Evolutionary conservation across 2,329 filamentous ascomycete genomes (phyloP).

Genomic region (Claviceps purpurea): DNA sequence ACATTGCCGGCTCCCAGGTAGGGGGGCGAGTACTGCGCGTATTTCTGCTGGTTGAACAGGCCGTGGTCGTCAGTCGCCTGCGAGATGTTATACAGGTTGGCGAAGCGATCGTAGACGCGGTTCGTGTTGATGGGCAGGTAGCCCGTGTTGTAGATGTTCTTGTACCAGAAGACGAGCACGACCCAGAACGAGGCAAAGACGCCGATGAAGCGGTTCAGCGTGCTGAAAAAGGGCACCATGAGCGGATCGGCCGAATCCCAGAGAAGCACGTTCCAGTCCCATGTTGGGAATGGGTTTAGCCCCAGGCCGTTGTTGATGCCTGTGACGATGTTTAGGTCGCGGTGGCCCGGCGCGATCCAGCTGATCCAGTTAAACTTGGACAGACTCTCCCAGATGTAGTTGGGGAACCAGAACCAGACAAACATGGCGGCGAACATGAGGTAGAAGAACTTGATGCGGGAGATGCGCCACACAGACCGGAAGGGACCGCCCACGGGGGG

Average conservation of each 20-base stretch:
- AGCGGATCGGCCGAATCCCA: conserved; percentile 30
- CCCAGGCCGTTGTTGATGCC: conserved; percentile 32
- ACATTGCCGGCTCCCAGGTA: conserved; percentile 37
- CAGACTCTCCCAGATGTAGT: conserved; percentile 38
- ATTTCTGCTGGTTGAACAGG: conserved; percentile 31
- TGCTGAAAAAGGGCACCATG: conserved; percentile 42
- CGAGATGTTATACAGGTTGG: conserved; percentile 32
- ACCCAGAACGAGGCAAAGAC: conserved; percentile 41
- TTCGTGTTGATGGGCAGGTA: conserved; percentile 42
- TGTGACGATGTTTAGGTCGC: conserved; percentile 27
- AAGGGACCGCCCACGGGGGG: conserved; percentile 27
- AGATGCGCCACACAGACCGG: conserved; percentile 30
- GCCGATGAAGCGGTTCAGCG: conserved; percentile 48
- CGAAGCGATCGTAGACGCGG: conserved; percentile 36
- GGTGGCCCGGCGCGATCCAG: conserved; percentile 38
- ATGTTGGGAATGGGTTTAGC: conserved; percentile 32
- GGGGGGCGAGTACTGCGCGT: conserved; percentile 36
- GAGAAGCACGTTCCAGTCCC: conserved; percentile 34
- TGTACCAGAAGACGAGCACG: conserved; percentile 43
- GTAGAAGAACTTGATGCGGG: conserved; percentile 38
- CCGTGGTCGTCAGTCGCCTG: conserved; percentile 27
- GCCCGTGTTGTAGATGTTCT: conserved; percentile 41
- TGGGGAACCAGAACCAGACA: conserved; percentile 45
- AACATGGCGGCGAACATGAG: conserved; percentile 39
- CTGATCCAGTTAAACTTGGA: conserved; percentile 43